phyloP scores from a whole-genome alignment of 257 asterid species.

The Handroanthus guayacan region DNA sequence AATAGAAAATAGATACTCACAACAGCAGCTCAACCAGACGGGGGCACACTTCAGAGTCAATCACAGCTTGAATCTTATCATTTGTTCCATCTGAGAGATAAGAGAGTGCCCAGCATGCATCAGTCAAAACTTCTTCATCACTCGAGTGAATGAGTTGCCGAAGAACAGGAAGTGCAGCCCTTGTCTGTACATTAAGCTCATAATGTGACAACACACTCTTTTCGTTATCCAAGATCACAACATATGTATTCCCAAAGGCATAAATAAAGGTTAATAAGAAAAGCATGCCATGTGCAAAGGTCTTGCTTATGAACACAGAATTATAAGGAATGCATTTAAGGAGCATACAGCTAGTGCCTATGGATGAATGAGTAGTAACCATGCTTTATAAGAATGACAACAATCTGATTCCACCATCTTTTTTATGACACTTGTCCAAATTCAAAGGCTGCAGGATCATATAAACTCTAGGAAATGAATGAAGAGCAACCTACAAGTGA shows the following conservation, averaged over 20 bases:
- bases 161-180: constrained; percentile 88
- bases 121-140: constrained; percentile 93
- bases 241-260: background rate
- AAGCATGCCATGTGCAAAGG: background rate
- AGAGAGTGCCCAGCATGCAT: constrained; percentile 96
- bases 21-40: constrained; percentile 74
- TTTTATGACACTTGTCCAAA: background rate
- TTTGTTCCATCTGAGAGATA: constrained; percentile 91
- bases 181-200: constrained; percentile 55
- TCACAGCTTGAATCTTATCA: constrained; percentile 90
- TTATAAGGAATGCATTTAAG: background rate
- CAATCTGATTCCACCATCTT: background rate
- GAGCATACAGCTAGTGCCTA: background rate
- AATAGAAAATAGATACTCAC: constrained; percentile 55
- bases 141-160: constrained; percentile 69
- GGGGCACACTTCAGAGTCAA: constrained; percentile 86
- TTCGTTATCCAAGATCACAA: background rate
- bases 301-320: background rate
- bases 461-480: background rate
- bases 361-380: background rate
- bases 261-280: background rate
- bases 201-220: constrained; percentile 30
- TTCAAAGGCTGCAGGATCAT: background rate
- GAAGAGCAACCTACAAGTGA: background rate
- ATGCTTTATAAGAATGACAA: background rate